Conservation (phyloP, 352 stramenopile species). For the Globisporangium lucens region DNA sequence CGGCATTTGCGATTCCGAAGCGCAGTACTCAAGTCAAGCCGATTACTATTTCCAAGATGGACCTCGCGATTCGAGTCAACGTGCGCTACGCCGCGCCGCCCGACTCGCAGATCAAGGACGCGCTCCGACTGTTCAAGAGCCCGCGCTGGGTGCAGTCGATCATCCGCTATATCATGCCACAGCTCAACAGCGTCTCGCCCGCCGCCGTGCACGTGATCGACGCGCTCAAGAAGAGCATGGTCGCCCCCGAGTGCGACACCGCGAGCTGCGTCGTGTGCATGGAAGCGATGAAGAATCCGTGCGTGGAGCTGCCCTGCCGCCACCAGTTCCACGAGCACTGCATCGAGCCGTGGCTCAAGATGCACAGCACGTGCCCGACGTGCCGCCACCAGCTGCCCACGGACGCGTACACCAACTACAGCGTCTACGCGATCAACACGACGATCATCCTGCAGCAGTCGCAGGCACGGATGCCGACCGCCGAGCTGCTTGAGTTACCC, state of each 20-base stretch:
- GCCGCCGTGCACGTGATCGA: constrained; percentile 60
- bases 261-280: constrained; percentile 81
- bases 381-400: constrained; percentile 80
- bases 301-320: constrained; percentile 65
- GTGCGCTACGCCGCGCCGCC: constrained; percentile 81
- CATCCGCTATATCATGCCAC: constrained; percentile 88
- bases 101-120: constrained; percentile 88
- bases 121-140: constrained; percentile 84
- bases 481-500: constrained; percentile 74
- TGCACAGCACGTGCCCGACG: constrained; percentile 83
- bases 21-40: neutral
- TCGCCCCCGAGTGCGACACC: constrained; percentile 18
- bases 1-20: constrained; percentile 12
- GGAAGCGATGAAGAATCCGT: constrained; percentile 54
- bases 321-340: constrained; percentile 81
- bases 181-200: constrained; percentile 82
- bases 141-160: constrained; percentile 88
- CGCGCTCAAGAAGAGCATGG: constrained; percentile 46
- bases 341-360: constrained; percentile 85
- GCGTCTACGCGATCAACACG: constrained; percentile 88
- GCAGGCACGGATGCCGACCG: constrained; percentile 69
- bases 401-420: constrained; percentile 83
- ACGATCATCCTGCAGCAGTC: constrained; percentile 87
- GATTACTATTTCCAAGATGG: constrained; percentile 35
- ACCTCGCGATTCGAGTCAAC: constrained; percentile 87